These are phyloP conservation scores for Chlorella sorokiniana DNA, from an alignment of 139 green algal genomes.

Conservation along the genomic window DNA sequence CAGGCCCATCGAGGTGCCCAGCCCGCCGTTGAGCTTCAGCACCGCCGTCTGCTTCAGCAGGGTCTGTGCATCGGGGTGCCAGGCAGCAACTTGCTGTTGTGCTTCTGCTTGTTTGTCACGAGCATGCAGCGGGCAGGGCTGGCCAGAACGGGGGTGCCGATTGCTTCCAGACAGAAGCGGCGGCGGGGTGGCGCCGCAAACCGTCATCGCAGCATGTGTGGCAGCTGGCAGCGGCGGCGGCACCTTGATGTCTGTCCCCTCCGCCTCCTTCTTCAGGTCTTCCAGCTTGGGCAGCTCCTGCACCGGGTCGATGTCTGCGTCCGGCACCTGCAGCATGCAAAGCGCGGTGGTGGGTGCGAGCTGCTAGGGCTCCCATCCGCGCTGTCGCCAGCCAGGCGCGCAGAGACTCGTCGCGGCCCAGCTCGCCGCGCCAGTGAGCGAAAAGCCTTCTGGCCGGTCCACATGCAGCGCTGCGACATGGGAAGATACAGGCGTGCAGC, in stretches of 20 bases:
- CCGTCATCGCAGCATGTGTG: neutral
- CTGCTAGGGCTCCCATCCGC: no score
- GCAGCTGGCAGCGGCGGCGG: neutral
- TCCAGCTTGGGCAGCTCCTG: slow-evolving; percentile 66
- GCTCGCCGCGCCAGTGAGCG: no score
- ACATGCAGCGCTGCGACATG: no score
- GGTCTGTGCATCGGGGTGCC: slow-evolving; percentile 6
- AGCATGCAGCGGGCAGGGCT: no score
- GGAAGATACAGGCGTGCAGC: no score
- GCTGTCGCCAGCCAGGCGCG: neutral
- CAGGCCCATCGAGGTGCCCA: slow-evolving; percentile 92
- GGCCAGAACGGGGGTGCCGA: no score
- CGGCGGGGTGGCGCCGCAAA: neutral
- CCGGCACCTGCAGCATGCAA: slow-evolving; percentile 63
- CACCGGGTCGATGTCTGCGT: slow-evolving; percentile 77
- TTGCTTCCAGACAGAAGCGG: neutral
- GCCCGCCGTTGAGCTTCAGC: slow-evolving; percentile 92
- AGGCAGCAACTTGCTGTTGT: neutral
- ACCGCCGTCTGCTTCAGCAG: slow-evolving; percentile 83
- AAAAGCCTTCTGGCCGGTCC: no score
- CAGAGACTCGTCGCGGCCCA: no score
- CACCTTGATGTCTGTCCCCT: slow-evolving; percentile 52
- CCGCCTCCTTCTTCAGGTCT: slow-evolving; percentile 32
- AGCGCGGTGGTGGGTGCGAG: neutral
- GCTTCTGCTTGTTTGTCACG: no score